phyloP scores from a whole-genome alignment of 2,329 filamentous ascomycete species.

The Cytospora paraplurivora region DNA sequence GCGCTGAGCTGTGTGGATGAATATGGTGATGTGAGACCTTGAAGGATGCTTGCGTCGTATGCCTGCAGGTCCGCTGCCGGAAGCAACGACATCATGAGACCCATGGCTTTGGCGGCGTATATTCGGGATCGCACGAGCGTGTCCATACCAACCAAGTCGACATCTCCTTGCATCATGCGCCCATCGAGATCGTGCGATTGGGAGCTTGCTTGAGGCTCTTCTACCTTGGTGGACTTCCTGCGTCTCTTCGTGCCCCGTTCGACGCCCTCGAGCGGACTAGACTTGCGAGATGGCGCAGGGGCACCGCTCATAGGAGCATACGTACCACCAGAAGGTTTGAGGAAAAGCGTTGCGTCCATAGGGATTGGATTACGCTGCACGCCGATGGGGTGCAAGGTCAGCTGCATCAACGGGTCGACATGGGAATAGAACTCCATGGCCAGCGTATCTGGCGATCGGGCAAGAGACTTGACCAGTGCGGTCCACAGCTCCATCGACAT shows the following conservation, averaged over 20 bases:
- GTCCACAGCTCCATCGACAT: slow-evolving; percentile 87
- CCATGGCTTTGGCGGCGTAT: slow-evolving; percentile 84
- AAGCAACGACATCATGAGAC: slow-evolving; percentile 77
- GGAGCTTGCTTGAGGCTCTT: slow-evolving; percentile 64
- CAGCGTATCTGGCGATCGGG: slow-evolving; percentile 64
- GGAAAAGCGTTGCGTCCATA: slow-evolving; percentile 87
- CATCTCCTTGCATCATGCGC: slow-evolving; percentile 95
- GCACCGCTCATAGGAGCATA: slow-evolving; percentile 62
- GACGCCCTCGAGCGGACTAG: slow-evolving; percentile 54
- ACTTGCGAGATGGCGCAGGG: slow-evolving; percentile 48
- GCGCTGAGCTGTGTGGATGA: slow-evolving; percentile 86
- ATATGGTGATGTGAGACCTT: slow-evolving; percentile 69
- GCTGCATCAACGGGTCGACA: slow-evolving; percentile 76
- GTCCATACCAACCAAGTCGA: slow-evolving; percentile 90
- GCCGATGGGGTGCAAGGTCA: slow-evolving; percentile 89
- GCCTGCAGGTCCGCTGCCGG: slow-evolving; percentile 63
- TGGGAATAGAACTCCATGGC: slow-evolving; percentile 74
- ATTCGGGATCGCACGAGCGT: slow-evolving; percentile 86
- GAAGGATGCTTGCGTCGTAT: slow-evolving; percentile 67
- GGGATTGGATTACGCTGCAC: slow-evolving; percentile 87
- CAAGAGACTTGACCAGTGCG: slow-evolving; percentile 71
- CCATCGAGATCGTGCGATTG: slow-evolving; percentile 94
- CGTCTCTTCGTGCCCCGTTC: slow-evolving; percentile 74
- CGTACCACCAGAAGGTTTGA: slow-evolving; percentile 87
- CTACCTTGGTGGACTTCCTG: slow-evolving; percentile 81